Evolutionary conservation across 306 rosid species (phyloP).

Genomic region (Acacia acuminata): DNA sequence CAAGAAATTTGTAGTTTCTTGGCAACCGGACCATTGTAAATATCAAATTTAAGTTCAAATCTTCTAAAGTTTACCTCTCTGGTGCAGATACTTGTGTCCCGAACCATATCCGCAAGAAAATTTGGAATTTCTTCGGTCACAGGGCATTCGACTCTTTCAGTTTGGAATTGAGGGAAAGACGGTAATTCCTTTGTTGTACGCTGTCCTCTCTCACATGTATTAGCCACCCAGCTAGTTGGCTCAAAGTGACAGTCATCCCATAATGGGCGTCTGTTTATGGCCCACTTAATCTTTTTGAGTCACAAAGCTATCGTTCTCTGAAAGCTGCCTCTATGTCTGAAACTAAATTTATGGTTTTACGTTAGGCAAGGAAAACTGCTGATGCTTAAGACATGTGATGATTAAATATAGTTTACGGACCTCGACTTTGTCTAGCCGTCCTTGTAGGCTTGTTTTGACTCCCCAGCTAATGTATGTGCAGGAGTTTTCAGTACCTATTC

Average conservation of each 20-base stretch:
- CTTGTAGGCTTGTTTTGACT: neutral
- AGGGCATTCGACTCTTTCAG: constrained; percentile 72
- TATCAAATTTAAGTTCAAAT: neutral
- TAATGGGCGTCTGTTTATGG: neutral
- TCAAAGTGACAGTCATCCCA: neutral
- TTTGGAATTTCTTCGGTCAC: constrained; percentile 68
- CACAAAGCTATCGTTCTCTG: neutral
- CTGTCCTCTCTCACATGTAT: neutral
- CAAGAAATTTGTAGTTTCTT: neutral
- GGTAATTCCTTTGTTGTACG: constrained; percentile 43
- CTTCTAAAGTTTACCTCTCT: neutral
- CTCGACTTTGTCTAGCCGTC: neutral
- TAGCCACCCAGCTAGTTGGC: neutral
- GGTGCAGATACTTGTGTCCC: constrained; percentile 85
- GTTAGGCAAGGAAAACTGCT: neutral
- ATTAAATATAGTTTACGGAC: constrained; percentile 14
- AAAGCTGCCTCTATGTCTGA: neutral
- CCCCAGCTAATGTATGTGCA: constrained; percentile 31
- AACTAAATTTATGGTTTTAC: neutral
- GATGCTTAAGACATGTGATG: neutral
- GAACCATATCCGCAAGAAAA: constrained; percentile 88
- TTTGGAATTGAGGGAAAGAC: constrained; percentile 92
- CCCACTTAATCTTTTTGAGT: neutral
- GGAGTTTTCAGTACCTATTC: constrained; percentile 54
- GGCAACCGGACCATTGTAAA: neutral